Conservation (phyloP, 768 basidiomycete species). For the Auricularia sp. region DNA sequence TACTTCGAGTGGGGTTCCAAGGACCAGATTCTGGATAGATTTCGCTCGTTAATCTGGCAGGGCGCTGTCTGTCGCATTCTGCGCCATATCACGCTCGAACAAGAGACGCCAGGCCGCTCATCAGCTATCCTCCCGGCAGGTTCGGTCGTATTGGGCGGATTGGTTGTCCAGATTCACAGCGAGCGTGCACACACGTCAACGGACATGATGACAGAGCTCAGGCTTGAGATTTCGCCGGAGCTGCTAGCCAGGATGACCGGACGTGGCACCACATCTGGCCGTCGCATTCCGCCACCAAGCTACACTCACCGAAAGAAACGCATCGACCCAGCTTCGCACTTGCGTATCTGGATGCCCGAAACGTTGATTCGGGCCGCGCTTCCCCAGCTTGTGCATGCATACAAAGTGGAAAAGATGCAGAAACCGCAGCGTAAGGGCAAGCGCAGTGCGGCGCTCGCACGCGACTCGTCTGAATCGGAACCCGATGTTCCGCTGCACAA, state of each 20-base stretch:
- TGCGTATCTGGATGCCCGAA: neutral
- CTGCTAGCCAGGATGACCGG: neutral
- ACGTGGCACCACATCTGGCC: neutral
- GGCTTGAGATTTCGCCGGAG: neutral
- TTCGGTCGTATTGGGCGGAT: conserved; percentile 32
- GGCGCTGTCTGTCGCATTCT: conserved; percentile 60
- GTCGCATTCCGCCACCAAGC: neutral
- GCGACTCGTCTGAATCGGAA: too few relatives aligned
- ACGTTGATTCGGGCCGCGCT: neutral
- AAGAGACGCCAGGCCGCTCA: conserved; percentile 20
- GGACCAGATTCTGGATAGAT: conserved; percentile 72
- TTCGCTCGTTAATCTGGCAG: conserved; percentile 78
- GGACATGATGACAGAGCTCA: conserved; percentile 31
- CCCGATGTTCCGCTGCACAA: too few relatives aligned
- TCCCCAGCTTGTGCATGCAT: neutral
- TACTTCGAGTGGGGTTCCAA: conserved; percentile 90
- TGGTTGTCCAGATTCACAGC: conserved; percentile 21
- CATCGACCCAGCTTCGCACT: neutral
- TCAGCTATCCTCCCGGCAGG: conserved; percentile 32
- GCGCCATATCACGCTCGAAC: conserved; percentile 46
- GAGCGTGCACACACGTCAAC: conserved; percentile 59
- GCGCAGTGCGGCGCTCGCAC: too few relatives aligned
- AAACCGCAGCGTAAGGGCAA: conserved; percentile 38
- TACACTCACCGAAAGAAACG: neutral
- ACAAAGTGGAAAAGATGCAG: conserved; percentile 65